phyloP scores from a whole-genome alignment of 2,329 filamentous ascomycete genomes.

The Diaporthe humulicola region DNA sequence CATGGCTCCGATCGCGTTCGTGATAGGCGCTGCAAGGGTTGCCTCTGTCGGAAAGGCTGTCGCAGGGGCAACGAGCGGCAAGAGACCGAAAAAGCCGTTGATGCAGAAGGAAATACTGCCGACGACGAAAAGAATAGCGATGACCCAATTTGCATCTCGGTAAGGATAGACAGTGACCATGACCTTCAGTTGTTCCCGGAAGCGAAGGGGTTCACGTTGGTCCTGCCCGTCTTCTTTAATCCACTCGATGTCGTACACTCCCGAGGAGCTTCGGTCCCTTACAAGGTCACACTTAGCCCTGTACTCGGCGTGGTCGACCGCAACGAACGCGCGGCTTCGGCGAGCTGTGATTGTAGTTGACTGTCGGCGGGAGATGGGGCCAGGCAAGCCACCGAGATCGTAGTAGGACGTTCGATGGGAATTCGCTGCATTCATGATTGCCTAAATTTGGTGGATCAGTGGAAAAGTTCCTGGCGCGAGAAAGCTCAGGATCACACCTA shows the following conservation, averaged over 20 bases:
- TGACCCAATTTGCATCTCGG: conserved; percentile 16
- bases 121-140: background rate
- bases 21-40: background rate
- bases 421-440: conserved; percentile 6
- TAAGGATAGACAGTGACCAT: conserved; percentile 6
- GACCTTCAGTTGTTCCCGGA: background rate
- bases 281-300: background rate
- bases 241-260: conserved; percentile 12
- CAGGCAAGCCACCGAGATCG: background rate
- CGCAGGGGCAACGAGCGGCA: background rate
- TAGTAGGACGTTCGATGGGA: conserved; percentile 9
- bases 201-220: background rate
- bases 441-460: background rate
- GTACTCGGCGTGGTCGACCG: conserved; percentile 9
- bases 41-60: conserved; percentile 3
- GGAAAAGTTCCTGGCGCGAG: background rate
- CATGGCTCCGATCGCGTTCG: conserved; percentile 2
- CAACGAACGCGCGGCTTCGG: background rate
- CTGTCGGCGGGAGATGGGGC: background rate
- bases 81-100: background rate
- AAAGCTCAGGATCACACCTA: background rate
- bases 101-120: conserved; percentile 2
- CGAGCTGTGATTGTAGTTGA: background rate
- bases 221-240: background rate
- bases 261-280: background rate